Percentiles rank a stretch among this genome's conserved stretches.
Conservation (phyloP, 2,329 filamentous ascomycete species). For the Dactylellina drechsleri region DNA sequence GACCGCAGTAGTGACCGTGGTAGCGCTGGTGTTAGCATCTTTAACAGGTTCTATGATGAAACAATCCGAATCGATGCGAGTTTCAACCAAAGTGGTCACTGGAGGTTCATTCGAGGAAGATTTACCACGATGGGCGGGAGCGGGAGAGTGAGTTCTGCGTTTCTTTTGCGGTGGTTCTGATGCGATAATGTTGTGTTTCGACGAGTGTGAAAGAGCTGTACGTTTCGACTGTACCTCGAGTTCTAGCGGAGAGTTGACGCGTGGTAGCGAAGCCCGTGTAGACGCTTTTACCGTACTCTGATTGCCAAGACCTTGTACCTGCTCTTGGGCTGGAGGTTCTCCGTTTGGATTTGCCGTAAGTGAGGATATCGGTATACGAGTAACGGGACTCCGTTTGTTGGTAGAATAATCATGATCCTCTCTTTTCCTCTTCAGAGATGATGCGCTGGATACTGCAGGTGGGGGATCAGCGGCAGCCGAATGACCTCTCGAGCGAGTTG, state of each 20-base stretch:
- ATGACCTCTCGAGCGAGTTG: background rate
- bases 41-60: background rate
- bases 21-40: background rate
- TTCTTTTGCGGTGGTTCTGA: slow-evolving; percentile 11
- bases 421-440: background rate
- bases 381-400: too few relatives aligned
- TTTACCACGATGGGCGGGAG: background rate
- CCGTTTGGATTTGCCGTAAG: too few relatives aligned
- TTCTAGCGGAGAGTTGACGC: too few relatives aligned
- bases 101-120: background rate
- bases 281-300: too few relatives aligned
- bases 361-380: too few relatives aligned
- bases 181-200: background rate
- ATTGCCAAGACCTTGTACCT: too few relatives aligned
- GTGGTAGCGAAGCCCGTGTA: too few relatives aligned
- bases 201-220: too few relatives aligned
- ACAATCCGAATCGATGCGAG: slow-evolving; percentile 1
- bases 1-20: too few relatives aligned
- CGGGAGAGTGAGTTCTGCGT: slow-evolving; percentile 1
- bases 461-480: too few relatives aligned
- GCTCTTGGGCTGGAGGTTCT: too few relatives aligned
- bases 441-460: background rate
- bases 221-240: too few relatives aligned
- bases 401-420: background rate
- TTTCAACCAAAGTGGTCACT: background rate